phyloP scores from a whole-genome alignment of 371 early-diverging fungal genomes.

The Zychaea mexicana region DNA sequence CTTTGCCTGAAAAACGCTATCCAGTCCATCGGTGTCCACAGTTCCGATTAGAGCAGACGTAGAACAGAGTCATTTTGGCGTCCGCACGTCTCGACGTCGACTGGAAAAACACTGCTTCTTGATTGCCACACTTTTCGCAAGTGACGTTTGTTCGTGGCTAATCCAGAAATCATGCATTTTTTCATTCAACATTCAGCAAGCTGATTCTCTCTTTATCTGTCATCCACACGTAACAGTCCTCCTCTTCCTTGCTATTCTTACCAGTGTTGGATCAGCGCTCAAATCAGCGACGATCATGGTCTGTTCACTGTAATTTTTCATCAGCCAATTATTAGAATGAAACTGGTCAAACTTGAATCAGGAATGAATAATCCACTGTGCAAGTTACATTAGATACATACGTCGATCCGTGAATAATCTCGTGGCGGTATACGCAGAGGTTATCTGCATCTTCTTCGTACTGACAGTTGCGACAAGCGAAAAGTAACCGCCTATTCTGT shows the following conservation, averaged over 20 bases:
- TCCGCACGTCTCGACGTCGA: conserved; percentile 84
- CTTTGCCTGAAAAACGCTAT: conserved; percentile 3
- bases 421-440: conserved; percentile 85
- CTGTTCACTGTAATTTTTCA: conserved; percentile 72
- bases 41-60: conserved; percentile 81
- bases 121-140: conserved; percentile 76
- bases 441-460: conserved; percentile 85
- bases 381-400: conserved; percentile 32
- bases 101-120: conserved; percentile 92
- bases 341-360: too few species aligned
- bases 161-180: background rate
- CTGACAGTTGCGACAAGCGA: conserved; percentile 95
- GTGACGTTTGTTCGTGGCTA: conserved; percentile 70
- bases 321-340: too few species aligned
- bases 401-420: conserved; percentile 80
- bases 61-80: conserved; percentile 90
- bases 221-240: background rate
- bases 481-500: conserved; percentile 64
- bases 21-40: conserved; percentile 82
- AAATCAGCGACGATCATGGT: conserved; percentile 79
- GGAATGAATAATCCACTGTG: too few species aligned
- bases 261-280: conserved; percentile 80
- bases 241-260: conserved; percentile 20
- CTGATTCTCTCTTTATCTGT: background rate
- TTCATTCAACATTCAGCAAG: background rate